Conservation (phyloP, 2,329 filamentous ascomycete genomes). For the Neonectria coccinea region DNA sequence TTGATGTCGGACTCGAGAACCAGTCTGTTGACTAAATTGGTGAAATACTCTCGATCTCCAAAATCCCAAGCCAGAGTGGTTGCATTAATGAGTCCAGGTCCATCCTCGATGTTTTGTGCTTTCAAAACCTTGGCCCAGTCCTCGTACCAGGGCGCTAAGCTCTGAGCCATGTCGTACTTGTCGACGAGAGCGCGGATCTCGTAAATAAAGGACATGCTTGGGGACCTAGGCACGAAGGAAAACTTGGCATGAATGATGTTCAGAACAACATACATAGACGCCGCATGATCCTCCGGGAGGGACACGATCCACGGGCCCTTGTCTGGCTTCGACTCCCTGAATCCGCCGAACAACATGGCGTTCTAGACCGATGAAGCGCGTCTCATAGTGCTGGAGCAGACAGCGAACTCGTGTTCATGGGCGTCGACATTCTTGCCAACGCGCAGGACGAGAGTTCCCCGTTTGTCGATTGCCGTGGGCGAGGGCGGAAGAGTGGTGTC, state of each 20-base stretch:
- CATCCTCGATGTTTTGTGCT: neutral
- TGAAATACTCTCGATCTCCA: neutral
- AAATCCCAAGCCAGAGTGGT: constrained; percentile 11
- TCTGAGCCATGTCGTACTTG: constrained; percentile 10
- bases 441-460: constrained; percentile 14
- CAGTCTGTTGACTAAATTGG: neutral
- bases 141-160: neutral
- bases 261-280: constrained; percentile 5
- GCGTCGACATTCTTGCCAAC: constrained; percentile 16
- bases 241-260: constrained; percentile 20
- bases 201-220: neutral
- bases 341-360: constrained; percentile 15
- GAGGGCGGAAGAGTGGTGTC: neutral
- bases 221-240: neutral
- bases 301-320: constrained; percentile 16
- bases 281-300: constrained; percentile 8
- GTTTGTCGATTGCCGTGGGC: neutral
- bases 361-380: constrained; percentile 10
- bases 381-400: constrained; percentile 14
- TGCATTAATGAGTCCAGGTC: neutral
- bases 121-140: constrained; percentile 1
- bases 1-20: neutral
- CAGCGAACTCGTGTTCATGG: constrained; percentile 4
- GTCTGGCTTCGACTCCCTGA: constrained; percentile 15
- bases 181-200: constrained; percentile 5